phyloP scores from a whole-genome alignment of 371 early-diverging fungal genomes.

The Parasitella parasitica region DNA sequence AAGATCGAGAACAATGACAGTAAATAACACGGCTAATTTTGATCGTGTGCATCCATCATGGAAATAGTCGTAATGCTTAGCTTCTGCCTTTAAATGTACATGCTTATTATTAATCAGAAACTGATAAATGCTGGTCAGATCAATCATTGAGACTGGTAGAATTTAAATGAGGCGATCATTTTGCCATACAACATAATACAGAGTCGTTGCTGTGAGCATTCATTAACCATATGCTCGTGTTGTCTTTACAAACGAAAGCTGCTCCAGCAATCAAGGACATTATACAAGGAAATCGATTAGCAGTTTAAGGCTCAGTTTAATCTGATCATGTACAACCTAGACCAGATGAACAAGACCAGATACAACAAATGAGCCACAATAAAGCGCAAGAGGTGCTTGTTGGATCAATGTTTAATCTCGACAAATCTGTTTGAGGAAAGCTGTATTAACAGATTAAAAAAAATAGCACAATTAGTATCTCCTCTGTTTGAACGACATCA shows the following conservation, averaged over 20 bases:
- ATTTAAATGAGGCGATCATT: neutral
- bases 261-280: neutral
- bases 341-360: neutral
- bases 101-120: neutral
- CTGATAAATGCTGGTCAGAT: neutral
- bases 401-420: no score
- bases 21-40: neutral
- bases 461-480: slow-evolving; percentile 3
- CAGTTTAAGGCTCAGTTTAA: neutral
- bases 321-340: neutral
- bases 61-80: no score
- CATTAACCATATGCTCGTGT: no score
- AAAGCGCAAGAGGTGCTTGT: neutral
- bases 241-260: neutral
- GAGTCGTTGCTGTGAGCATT: neutral
- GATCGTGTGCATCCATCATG: no score
- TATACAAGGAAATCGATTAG: neutral
- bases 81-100: neutral
- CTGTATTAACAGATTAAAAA: no score
- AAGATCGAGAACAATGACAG: neutral
- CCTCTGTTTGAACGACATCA: slow-evolving; percentile 8
- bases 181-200: neutral
- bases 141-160: no score
- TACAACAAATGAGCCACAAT: neutral
- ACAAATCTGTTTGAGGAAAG: no score